These are phyloP conservation scores for Cerrena zonata DNA, from an alignment of 1,284 basidiomycete genomes.

Conservation along the genomic window DNA sequence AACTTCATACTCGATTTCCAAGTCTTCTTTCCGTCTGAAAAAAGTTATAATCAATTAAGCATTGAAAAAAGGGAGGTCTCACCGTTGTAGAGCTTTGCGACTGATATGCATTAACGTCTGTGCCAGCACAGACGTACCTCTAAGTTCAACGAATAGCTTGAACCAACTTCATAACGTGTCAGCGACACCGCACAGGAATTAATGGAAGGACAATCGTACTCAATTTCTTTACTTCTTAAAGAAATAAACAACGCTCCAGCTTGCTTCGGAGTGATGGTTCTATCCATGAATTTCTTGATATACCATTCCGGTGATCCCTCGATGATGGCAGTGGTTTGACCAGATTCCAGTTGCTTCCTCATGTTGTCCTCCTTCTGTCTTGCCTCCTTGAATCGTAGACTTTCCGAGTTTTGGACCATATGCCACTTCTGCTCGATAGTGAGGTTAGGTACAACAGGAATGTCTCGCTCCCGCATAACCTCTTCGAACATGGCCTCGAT, in stretches of 20 bases:
- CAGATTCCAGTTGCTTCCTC: constrained; percentile 53
- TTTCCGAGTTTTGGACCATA: constrained; percentile 82
- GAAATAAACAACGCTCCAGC: constrained; percentile 76
- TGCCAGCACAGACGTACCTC: constrained; percentile 81
- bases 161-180: constrained; percentile 60
- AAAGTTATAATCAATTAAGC: not conserved
- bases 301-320: constrained; percentile 82
- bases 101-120: constrained; percentile 76
- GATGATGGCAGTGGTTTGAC: constrained; percentile 44
- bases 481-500: constrained; percentile 76
- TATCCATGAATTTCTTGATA: constrained; percentile 83
- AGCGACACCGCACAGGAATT: not conserved
- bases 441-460: constrained; percentile 56
- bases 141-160: constrained; percentile 69
- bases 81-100: constrained; percentile 61
- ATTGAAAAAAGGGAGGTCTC: constrained; percentile 13
- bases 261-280: constrained; percentile 77
- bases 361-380: constrained; percentile 54
- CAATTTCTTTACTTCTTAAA: constrained; percentile 74
- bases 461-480: constrained; percentile 62
- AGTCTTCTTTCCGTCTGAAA: constrained; percentile 60
- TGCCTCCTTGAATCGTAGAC: constrained; percentile 74
- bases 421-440: constrained; percentile 87
- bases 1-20: constrained; percentile 80
- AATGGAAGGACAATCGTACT: constrained; percentile 44